phyloP scores from a whole-genome alignment of 2,329 filamentous ascomycete species.

The Epichloe typhina region DNA sequence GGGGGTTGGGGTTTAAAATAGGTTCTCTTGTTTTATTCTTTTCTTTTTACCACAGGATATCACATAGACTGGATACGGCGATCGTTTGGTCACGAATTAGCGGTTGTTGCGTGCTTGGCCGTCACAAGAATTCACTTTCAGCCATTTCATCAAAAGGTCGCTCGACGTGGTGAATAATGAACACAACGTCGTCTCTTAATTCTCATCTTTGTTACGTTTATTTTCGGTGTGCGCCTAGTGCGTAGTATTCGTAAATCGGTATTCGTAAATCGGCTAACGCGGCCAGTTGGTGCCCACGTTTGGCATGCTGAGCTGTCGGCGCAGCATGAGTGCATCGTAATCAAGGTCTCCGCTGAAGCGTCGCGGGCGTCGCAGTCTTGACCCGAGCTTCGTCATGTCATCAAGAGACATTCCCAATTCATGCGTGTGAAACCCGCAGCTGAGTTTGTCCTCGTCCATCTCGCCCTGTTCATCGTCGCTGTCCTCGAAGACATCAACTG shows the following conservation, averaged over 20 bases:
- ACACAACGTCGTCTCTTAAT: too few relatives aligned
- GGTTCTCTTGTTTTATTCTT: background rate
- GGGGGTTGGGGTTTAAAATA: background rate
- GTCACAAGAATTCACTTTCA: background rate
- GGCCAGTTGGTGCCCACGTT: background rate
- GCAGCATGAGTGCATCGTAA: background rate
- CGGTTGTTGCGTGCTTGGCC: background rate
- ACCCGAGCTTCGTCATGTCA: background rate
- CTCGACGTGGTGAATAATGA: too few relatives aligned
- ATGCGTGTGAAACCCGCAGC: background rate
- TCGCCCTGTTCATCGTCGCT: background rate
- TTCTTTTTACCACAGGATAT: background rate
- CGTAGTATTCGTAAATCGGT: too few relatives aligned
- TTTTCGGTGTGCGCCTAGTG: too few relatives aligned
- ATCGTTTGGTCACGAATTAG: background rate
- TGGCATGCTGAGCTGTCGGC: constrained; percentile 1
- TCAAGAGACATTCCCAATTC: background rate
- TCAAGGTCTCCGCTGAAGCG: background rate
- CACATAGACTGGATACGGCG: constrained; percentile 2
- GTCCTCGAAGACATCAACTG: background rate
- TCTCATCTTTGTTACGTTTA: too few relatives aligned
- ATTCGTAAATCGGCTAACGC: background rate
- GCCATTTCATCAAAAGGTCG: background rate
- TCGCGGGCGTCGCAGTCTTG: background rate
- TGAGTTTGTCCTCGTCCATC: background rate